Evolutionary conservation across 805 yeast species (phyloP).

Genomic region (Helenozyma rhizophorensis): DNA sequence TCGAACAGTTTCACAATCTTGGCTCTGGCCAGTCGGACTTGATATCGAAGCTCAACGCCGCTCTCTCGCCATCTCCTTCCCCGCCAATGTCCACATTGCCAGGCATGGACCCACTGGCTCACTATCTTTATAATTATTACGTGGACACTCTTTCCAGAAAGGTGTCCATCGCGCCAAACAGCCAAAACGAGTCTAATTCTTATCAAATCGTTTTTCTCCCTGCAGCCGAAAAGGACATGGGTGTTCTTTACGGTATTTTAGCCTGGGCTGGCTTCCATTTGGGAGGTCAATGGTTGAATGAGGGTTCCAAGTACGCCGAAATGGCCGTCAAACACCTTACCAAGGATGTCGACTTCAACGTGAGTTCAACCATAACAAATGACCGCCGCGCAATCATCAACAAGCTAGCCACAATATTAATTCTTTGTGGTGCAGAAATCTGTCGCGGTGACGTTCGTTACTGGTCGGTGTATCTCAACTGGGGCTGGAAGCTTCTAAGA

Average conservation of each 20-base stretch:
- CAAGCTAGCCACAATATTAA: constrained; percentile 61
- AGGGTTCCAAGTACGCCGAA: constrained; percentile 46
- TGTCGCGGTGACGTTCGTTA: constrained; percentile 76
- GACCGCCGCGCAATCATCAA: constrained; percentile 33
- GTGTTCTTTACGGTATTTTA: constrained; percentile 47
- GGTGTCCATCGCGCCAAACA: constrained; percentile 45
- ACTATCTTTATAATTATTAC: constrained; percentile 44
- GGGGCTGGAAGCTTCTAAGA: constrained; percentile 61
- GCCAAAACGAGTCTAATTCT: constrained; percentile 43
- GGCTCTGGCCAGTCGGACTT: constrained; percentile 7
- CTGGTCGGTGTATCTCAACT: constrained; percentile 64
- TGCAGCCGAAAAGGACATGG: constrained; percentile 47
- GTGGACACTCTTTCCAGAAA: constrained; percentile 39
- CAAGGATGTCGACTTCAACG: constrained; percentile 21
- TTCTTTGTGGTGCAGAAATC: constrained; percentile 75
- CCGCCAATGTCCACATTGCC: constrained; percentile 17
- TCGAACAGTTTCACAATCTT: constrained; percentile 11
- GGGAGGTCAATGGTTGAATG: constrained; percentile 41
- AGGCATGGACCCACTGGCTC: constrained; percentile 15
- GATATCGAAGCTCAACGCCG: constrained; percentile 13
- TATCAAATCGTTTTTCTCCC: constrained; percentile 52
- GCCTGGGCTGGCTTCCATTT: constrained; percentile 57
- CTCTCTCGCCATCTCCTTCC: constrained; percentile 24
- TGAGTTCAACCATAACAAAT: constrained; percentile 11
- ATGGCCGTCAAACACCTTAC: constrained; percentile 43